Base-by-base conservation (phyloP, 305 asterid genomes). In the Fraxinus angustifolia region DNA sequence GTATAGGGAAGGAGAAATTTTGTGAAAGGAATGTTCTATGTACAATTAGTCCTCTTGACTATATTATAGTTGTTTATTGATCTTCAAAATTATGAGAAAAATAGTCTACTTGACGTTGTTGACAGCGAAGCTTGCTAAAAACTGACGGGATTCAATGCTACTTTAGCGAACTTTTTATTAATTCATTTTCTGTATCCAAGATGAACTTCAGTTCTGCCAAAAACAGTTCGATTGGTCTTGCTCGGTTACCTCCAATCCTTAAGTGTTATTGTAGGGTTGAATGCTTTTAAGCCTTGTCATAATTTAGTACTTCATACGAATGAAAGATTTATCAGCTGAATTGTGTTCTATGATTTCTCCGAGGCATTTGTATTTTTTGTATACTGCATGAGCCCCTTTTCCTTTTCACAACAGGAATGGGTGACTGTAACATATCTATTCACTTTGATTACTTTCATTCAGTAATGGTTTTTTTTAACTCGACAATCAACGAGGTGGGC, bases 21-120 rank as follows among this genome's bases (percentile, higher is more conserved):
- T 82, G 75, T 78, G 53, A 60, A 79, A 73, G 79, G 72, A n/a
- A 62, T 62, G 35, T 60, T 67, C 26, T 40, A 36, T n/a, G 23
- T 16, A 14, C 21, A 31, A 17, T 65, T 70, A 71, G 31, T 58
- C 68, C 16, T 17, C 42, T 58, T 17, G 34, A 14, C 30, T 73
- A 26, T 3, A 26, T 6, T 0, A 58, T 21, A 42, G 17, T 31
- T 77, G 21, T 71, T 56, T 48, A 48, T 48, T 0, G 19, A 14
- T 3, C 7, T 3, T 48, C 60, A 48, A 48, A 16, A 48, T 16
- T 48, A 48, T 19, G 68, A 19, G 12, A n/a, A 58, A 58, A 17
- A 58, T n/a, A 2, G 68, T 58, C 11, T 19, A 19, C 4, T 58
- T 58, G 68, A 58, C 68, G 8, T 17, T 17, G 65, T 56, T 56